Evolutionary conservation across 441 rosid genomes (phyloP).

Genomic region (Populus tomentosa): DNA sequence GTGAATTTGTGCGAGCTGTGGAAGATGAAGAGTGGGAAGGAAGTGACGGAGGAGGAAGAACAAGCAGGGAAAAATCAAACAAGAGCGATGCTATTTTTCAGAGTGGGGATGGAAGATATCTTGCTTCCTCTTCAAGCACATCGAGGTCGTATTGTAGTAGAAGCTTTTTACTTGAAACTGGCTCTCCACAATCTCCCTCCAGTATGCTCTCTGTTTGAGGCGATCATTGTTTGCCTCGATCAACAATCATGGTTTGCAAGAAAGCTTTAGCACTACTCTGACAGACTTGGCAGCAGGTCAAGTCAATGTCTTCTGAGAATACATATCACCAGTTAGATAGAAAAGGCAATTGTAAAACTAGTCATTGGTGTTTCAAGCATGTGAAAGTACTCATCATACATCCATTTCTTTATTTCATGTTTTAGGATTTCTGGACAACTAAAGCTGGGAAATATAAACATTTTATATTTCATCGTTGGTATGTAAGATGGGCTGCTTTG

Average conservation of each 20-base stretch:
- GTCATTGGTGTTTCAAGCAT: neutral
- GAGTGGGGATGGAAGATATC: conserved; percentile 61
- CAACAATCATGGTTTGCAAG: conserved; percentile 18
- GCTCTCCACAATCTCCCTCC: conserved; percentile 84
- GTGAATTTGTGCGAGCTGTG: conserved; percentile 57
- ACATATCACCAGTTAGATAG: neutral
- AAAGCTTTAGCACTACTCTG: conserved; percentile 16
- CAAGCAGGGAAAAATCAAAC: conserved; percentile 54
- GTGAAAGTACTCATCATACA: neutral
- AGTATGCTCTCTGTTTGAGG: conserved; percentile 50
- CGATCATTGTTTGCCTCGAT: conserved; percentile 17
- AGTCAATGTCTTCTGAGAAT: neutral
- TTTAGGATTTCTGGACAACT: neutral
- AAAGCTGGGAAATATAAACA: neutral
- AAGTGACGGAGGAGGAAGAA: conserved; percentile 38
- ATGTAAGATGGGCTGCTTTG: neutral
- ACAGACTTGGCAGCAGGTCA: neutral
- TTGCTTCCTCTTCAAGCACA: conserved; percentile 92
- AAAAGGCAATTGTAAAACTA: conserved; percentile 4
- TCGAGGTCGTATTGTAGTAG: conserved; percentile 66
- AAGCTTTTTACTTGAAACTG: conserved; percentile 44
- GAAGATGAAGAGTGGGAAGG: conserved; percentile 68
- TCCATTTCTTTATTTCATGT: neutral
- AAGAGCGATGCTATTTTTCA: conserved; percentile 44
- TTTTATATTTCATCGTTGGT: neutral